These are phyloP conservation scores for Cladosporium sp. DNA, from an alignment of 2,329 filamentous ascomycete species.

Conservation along the genomic window DNA sequence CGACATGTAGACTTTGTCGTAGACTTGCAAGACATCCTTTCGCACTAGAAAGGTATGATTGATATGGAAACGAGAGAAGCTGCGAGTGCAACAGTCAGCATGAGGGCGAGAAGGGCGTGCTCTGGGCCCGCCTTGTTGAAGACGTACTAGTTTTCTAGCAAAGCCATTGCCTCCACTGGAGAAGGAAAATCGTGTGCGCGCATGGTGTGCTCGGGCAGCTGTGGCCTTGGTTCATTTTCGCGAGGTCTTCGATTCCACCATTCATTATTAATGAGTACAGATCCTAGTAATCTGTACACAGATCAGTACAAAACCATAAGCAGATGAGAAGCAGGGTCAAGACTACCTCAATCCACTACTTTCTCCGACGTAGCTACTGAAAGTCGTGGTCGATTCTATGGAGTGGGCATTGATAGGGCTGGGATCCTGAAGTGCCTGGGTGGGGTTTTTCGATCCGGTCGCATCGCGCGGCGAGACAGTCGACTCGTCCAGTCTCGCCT, in stretches of 20 bases:
- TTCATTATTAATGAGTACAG: constrained; percentile 10
- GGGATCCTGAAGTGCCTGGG: not conserved
- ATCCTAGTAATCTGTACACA: constrained; percentile 8
- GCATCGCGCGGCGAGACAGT: no score
- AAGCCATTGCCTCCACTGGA: constrained; percentile 5
- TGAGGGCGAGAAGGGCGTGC: no score
- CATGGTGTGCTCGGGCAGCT: constrained; percentile 4
- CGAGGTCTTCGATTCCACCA: constrained; percentile 4
- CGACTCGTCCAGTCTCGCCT: not conserved
- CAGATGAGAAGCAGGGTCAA: no score
- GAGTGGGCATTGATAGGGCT: not conserved
- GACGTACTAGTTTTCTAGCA: constrained; percentile 11
- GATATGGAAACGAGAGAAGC: constrained; percentile 16
- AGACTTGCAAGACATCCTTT: constrained; percentile 8
- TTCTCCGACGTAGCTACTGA: constrained; percentile 12
- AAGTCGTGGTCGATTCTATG: constrained; percentile 4
- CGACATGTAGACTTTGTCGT: constrained; percentile 9
- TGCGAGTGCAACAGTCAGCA: not conserved
- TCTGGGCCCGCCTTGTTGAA: no score
- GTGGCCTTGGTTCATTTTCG: constrained; percentile 2
- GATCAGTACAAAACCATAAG: not conserved
- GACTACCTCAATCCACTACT: constrained; percentile 7
- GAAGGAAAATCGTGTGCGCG: not conserved
- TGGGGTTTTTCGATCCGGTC: no score
- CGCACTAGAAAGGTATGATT: constrained; percentile 13